Evolutionary conservation across 2,329 filamentous ascomycete genomes (phyloP).

Genomic region (Pseudogymnoascus sp.): DNA sequence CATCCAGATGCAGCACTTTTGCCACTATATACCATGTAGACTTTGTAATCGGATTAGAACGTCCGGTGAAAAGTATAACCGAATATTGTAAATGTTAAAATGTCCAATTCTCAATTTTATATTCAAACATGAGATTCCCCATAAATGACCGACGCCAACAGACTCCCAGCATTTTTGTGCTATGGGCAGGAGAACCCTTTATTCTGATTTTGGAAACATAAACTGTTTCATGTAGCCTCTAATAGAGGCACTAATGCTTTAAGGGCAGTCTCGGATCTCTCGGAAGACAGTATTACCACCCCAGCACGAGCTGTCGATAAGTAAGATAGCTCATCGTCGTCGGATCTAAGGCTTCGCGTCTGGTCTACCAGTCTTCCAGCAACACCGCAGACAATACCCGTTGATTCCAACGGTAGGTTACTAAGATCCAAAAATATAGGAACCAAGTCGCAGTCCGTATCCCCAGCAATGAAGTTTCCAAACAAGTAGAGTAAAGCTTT

Average conservation of each 20-base stretch:
- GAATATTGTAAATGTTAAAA: not conserved
- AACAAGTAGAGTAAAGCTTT: constrained; percentile 57
- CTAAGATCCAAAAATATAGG: constrained; percentile 85
- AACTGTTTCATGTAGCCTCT: not conserved
- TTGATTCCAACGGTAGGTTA: constrained; percentile 75
- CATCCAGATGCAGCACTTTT: not conserved
- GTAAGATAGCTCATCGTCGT: constrained; percentile 71
- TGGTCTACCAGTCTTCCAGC: constrained; percentile 74
- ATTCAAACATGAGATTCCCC: not conserved
- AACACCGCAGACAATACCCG: constrained; percentile 91
- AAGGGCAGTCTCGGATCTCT: constrained; percentile 67
- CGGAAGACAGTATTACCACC: constrained; percentile 74
- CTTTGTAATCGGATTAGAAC: not conserved
- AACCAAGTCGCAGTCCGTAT: constrained; percentile 63
- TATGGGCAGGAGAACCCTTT: not conserved
- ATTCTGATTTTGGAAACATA: not conserved
- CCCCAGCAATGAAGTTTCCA: constrained; percentile 67
- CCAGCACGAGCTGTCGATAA: constrained; percentile 82
- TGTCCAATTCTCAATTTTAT: not conserved
- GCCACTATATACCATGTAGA: constrained; percentile 1
- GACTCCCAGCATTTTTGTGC: not conserved
- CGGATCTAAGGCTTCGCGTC: constrained; percentile 36
- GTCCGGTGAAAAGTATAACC: not conserved
- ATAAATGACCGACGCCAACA: not conserved
- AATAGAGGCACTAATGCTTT: constrained; percentile 38